A percentile compares a stretch with the other conserved stretches of the same genome.
Conservation (phyloP, 257 asterid species). For the Nicotiana undulata region DNA sequence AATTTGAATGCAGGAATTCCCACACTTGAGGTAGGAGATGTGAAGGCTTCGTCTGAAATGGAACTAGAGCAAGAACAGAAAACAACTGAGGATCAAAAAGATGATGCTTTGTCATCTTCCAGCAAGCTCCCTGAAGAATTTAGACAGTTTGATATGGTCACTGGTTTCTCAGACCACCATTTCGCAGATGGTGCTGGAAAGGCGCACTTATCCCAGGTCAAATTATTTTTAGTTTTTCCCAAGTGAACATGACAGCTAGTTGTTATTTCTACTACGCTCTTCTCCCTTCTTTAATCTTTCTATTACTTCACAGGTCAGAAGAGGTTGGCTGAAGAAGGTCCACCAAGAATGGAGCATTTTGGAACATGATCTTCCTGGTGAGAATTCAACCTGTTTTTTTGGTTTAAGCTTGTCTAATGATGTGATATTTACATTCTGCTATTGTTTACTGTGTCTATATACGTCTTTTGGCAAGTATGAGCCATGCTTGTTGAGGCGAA, state of each 20-base stretch:
- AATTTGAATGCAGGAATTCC: conserved; percentile 18
- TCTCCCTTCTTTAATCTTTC: not conserved
- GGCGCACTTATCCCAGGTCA: conserved; percentile 54
- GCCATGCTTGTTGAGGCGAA: not conserved
- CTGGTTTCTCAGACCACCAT: conserved; percentile 78
- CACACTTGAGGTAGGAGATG: conserved; percentile 14
- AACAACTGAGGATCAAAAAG: conserved; percentile 23
- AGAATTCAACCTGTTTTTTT: conserved; percentile 23
- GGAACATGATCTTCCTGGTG: conserved; percentile 85
- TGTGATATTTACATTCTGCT: not conserved
- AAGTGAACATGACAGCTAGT: not conserved
- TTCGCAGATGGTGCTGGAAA: conserved; percentile 46
- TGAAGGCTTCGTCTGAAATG: conserved; percentile 20
- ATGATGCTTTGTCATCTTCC: conserved; percentile 19
- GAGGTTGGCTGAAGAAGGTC: conserved; percentile 76
- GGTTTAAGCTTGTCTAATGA: not conserved
- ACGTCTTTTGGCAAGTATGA: not conserved
- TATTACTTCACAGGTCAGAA: conserved; percentile 40
- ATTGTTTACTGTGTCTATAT: not conserved
- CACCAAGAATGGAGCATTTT: conserved; percentile 90
- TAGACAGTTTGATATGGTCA: conserved; percentile 74
- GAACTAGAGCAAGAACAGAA: conserved; percentile 19
- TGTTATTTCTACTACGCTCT: not conserved
- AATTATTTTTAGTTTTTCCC: not conserved
- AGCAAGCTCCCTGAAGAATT: conserved; percentile 35